Base-by-base conservation (phyloP, 805 yeast genomes). In the Myxozyma sirexii region DNA sequence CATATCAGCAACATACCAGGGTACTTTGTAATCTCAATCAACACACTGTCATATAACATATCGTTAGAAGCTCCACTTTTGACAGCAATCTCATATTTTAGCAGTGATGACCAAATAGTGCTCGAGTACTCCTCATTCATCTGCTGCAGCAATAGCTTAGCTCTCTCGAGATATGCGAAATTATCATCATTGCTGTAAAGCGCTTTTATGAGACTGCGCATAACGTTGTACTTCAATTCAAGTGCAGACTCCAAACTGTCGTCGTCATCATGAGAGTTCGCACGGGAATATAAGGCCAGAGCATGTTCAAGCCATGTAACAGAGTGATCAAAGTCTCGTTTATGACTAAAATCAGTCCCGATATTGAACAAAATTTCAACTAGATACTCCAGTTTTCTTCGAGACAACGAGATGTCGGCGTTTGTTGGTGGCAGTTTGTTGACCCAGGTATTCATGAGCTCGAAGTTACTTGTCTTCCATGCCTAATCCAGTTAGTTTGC, bases 91-190 rank as follows among this genome's bases (percentile, higher is more conserved):
- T 59, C 63, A 29, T 37, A 55, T 37, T 55, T 55, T 19, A 59
- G 45, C 23, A 52, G 15, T 7, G 56, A 31, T 7, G 56, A 31
- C 60, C 63, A 56, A 3, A 59, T 56, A 5, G 63, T 51, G 24
- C 41, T 37, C 23, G 63, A 39, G 31, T 29, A 59, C 21, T 56
- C 57, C 33, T 59, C 63, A 17, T 59, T 59, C 54, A 59, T 51
- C 2, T 19, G 27, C 37, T 27, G 60, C 48, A 59, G 33, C 24
- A 56, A 23, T 4, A 13, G n/a, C 31, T 42, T 52, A 13, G 63
- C 58, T 31, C 45, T 56, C 43, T 44, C 54, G 17, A 56, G 27
- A 19, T 42, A 26, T 3, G 17, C 33, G 15, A 17, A 24, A 4
- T 39, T 26, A 21, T 19, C 27, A 17, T 46, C 55, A 10, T 43